phyloP scores from a whole-genome alignment of 257 asterid genomes.

The Sherardia arvensis region DNA sequence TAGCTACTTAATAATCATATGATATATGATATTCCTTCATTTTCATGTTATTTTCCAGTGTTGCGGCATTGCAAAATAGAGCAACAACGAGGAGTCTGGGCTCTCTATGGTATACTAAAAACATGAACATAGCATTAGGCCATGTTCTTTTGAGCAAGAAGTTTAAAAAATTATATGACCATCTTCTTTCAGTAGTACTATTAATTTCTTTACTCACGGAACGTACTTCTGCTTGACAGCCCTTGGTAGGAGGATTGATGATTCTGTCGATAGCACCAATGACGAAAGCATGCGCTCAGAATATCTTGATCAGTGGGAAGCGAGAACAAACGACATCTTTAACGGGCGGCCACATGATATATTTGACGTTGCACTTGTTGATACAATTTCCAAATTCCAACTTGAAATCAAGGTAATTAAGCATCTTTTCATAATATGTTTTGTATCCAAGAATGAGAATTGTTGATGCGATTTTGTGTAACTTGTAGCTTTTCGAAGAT shows the following conservation, averaged over 20 bases:
- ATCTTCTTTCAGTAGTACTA: too few relatives aligned
- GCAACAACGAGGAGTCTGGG: constrained; percentile 74
- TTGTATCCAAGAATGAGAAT: too few relatives aligned
- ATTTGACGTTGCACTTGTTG: constrained; percentile 70
- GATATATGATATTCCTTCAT: too few relatives aligned
- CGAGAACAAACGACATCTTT: constrained; percentile 57
- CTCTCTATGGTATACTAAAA: constrained; percentile 62
- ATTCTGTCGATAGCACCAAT: constrained; percentile 71
- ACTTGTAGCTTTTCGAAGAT: constrained; percentile 59
- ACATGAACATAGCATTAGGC: too few relatives aligned
- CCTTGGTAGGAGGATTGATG: constrained; percentile 88
- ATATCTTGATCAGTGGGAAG: constrained; percentile 72
- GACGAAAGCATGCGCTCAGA: constrained; percentile 31
- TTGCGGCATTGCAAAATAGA: constrained; percentile 61
- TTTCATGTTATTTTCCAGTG: constrained; percentile 26
- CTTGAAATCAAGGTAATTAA: constrained; percentile 11
- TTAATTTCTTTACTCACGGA: too few relatives aligned
- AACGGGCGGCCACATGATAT: constrained; percentile 57
- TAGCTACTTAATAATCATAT: too few relatives aligned
- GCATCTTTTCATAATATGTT: neutral
- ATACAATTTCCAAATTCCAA: constrained; percentile 56
- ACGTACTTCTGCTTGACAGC: constrained; percentile 26
- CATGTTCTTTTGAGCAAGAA: too few relatives aligned
- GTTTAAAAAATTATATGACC: too few relatives aligned
- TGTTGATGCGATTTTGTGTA: neutral